Percentiles rank a stretch among this genome's conserved stretches.
Conservation (phyloP, 768 basidiomycete genomes). For the Xerocomellus amylosporus region DNA sequence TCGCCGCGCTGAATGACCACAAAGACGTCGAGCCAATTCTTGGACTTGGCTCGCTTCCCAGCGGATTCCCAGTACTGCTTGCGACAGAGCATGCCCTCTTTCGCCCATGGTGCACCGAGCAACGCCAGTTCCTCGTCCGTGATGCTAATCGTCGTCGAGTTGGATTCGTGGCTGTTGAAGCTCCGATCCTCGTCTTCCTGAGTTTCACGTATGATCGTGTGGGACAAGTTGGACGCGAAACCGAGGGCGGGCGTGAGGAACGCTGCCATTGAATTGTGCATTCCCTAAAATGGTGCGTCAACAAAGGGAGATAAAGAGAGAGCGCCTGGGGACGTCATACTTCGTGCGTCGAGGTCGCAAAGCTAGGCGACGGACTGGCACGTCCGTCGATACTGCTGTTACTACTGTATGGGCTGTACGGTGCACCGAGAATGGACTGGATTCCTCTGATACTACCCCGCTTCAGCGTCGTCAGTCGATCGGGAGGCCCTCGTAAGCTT, state of each 20-base stretch:
- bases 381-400: constrained; percentile 83
- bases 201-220: constrained; percentile 93
- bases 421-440: constrained; percentile 70
- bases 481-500: constrained; percentile 67
- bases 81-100: constrained; percentile 93
- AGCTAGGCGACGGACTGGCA: constrained; percentile 93
- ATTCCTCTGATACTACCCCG: constrained; percentile 89
- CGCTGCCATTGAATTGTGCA: constrained; percentile 62
- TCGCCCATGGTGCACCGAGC: constrained; percentile 97
- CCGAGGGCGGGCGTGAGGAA: constrained; percentile 87
- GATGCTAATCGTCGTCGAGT: constrained; percentile 77
- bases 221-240: constrained; percentile 92
- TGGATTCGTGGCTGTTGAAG: constrained; percentile 58
- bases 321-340: constrained; percentile 34
- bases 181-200: constrained; percentile 85
- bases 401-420: constrained; percentile 81
- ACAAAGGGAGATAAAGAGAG: neutral
- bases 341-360: constrained; percentile 82
- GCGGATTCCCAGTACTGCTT: constrained; percentile 92
- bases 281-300: constrained; percentile 38
- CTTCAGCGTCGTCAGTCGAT: constrained; percentile 76
- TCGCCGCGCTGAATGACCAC: constrained; percentile 95
- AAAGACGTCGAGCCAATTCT: constrained; percentile 92
- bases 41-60: constrained; percentile 82
- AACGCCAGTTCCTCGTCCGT: constrained; percentile 94